phyloP scores from a whole-genome alignment of 495 filamentous ascomycete species.

The Lasiosphaeria miniovina region DNA sequence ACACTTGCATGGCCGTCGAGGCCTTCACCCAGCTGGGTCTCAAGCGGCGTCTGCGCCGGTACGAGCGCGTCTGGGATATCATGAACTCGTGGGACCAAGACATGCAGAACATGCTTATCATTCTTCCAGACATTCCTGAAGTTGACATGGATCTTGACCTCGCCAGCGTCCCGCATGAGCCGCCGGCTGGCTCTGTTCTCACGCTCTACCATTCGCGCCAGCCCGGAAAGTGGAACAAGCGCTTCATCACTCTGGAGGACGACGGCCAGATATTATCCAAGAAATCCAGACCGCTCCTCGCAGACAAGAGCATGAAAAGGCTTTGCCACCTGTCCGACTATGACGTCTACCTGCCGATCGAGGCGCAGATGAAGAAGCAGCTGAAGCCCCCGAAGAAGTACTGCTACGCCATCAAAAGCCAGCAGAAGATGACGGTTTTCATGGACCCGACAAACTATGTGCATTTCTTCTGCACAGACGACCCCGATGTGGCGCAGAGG shows the following conservation, averaged over 20 bases:
- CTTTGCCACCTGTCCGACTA: slow-evolving; percentile 91
- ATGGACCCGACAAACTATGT: slow-evolving; percentile 78
- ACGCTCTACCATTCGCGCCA: slow-evolving; percentile 77
- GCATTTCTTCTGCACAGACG: slow-evolving; percentile 84
- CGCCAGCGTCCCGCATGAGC: slow-evolving; percentile 56
- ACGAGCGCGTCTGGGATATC: slow-evolving; percentile 83
- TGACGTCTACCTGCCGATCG: slow-evolving; percentile 78
- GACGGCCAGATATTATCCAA: slow-evolving; percentile 80
- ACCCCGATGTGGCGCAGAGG: slow-evolving; percentile 57
- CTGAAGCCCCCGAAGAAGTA: slow-evolving; percentile 73
- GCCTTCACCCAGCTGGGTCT: slow-evolving; percentile 72
- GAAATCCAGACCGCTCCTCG: slow-evolving; percentile 50
- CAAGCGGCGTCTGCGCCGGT: slow-evolving; percentile 77
- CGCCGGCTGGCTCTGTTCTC: slow-evolving; percentile 54
- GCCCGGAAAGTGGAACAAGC: slow-evolving; percentile 81
- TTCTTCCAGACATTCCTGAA: slow-evolving; percentile 41
- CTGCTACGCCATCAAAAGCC: slow-evolving; percentile 88
- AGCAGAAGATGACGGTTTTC: slow-evolving; percentile 87
- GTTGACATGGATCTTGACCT: slow-evolving; percentile 42
- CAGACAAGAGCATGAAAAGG: slow-evolving; percentile 60
- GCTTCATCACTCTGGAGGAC: slow-evolving; percentile 67
- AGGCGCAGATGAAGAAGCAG: slow-evolving; percentile 57
- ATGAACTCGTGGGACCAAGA: slow-evolving; percentile 91
- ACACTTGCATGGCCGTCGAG: slow-evolving; percentile 68
- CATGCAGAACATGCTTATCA: slow-evolving; percentile 62